A percentile compares a stretch with the other conserved stretches of the same genome.
Conservation (phyloP, 2,329 filamentous ascomycete genomes). For the Cladosporium sp. region DNA sequence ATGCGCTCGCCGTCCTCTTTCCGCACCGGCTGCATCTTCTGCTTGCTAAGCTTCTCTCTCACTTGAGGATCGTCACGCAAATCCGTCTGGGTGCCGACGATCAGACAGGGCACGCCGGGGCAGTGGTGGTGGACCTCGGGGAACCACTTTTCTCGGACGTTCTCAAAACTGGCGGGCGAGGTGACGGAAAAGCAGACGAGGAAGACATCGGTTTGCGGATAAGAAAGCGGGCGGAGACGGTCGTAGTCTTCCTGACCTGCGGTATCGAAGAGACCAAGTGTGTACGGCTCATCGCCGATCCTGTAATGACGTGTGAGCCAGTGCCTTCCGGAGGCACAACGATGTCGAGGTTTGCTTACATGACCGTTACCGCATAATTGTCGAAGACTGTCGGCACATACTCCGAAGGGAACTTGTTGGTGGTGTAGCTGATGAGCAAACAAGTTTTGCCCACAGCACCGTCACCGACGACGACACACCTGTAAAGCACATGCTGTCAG, state of each 20-base stretch:
- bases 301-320: neutral
- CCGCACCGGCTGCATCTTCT: conserved; percentile 90
- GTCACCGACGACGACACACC: conserved; percentile 94
- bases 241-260: conserved; percentile 99
- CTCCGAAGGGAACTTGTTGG: conserved; percentile 99
- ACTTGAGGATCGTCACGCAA: conserved; percentile 83
- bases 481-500: neutral
- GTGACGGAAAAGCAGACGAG: conserved; percentile 98
- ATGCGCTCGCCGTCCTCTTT: conserved; percentile 92
- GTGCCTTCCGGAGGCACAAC: neutral
- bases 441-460: conserved; percentile 99
- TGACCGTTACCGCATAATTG: conserved; percentile 99
- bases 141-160: conserved; percentile 98
- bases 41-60: conserved; percentile 83
- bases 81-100: conserved; percentile 97
- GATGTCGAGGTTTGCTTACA: conserved; percentile 59
- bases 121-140: conserved; percentile 98
- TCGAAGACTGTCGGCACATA: conserved; percentile 99
- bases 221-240: conserved; percentile 88
- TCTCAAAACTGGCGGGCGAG: conserved; percentile 95
- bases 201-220: conserved; percentile 97
- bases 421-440: conserved; percentile 97
- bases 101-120: conserved; percentile 92
- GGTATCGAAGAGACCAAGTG: conserved; percentile 93
- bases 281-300: conserved; percentile 97